Percentiles rank a stretch among this genome's conserved stretches.
Conservation (phyloP, 148 eudicot genomes). For the Rhododendron simsii region DNA sequence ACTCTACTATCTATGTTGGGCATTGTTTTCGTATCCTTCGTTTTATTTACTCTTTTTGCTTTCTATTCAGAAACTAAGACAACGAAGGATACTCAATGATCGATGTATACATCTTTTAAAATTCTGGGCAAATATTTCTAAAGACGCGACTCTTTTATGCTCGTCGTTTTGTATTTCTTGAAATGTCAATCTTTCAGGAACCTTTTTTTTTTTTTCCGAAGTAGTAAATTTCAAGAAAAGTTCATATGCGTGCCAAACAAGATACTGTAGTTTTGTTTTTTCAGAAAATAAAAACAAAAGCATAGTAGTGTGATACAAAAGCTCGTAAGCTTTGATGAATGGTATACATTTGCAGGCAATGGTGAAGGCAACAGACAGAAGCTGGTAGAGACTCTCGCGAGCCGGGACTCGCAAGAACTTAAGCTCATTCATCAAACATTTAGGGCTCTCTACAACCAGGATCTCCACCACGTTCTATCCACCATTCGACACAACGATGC, state of each 20-base stretch:
- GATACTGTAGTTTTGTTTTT: not conserved
- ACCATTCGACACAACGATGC: not conserved
- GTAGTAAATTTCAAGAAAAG: not conserved
- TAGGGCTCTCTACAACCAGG: not conserved
- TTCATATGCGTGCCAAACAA: not conserved
- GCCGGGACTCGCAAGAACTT: not conserved
- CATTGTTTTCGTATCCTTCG: too few relatives aligned
- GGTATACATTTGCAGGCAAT: not conserved
- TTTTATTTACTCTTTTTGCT: too few relatives aligned
- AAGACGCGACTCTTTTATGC: too few relatives aligned
- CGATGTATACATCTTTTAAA: not conserved
- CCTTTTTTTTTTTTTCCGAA: too few relatives aligned
- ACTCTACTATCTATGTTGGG: too few relatives aligned
- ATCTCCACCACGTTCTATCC: not conserved
- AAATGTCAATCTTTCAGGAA: not conserved
- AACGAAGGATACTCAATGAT: not conserved
- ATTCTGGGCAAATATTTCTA: not conserved
- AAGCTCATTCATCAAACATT: not conserved
- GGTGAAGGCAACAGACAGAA: slow-evolving; percentile 2
- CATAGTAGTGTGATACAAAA: not conserved
- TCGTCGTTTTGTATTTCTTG: not conserved
- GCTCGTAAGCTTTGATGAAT: not conserved
- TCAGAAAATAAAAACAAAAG: not conserved
- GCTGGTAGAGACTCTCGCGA: not conserved
- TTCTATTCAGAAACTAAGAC: not conserved